Percentiles rank a stretch among this genome's conserved stretches.
Evolutionary conservation across 2,329 filamentous ascomycete species (phyloP).

Genomic region (Penicillium sp.): DNA sequence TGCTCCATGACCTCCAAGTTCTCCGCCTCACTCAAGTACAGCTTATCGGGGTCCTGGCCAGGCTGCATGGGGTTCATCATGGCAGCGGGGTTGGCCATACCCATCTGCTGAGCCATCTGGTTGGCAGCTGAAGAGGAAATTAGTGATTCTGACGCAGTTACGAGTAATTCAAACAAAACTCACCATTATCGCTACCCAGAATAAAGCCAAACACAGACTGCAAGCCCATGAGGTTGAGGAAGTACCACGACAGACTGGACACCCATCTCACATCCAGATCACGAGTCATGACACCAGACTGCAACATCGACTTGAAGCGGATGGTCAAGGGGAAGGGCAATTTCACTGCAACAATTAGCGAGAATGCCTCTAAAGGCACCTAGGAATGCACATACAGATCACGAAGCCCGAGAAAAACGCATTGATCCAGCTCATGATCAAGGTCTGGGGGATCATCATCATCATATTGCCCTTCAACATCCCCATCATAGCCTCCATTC

Average conservation of each 20-base stretch:
- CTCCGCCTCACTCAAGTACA: slow-evolving; percentile 87
- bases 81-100: slow-evolving; percentile 65
- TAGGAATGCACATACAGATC: slow-evolving; percentile 62
- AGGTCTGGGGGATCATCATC: slow-evolving; percentile 97
- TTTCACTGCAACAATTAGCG: slow-evolving; percentile 59
- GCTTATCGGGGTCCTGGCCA: slow-evolving; percentile 90
- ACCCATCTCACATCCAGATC: slow-evolving; percentile 99
- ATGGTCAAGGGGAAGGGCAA: slow-evolving; percentile 94
- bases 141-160: not conserved
- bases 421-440: slow-evolving; percentile 99
- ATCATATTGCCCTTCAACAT: slow-evolving; percentile 99
- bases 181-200: slow-evolving; percentile 91
- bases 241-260: slow-evolving; percentile 98
- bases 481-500: slow-evolving; percentile 99
- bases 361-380: not conserved
- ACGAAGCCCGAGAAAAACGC: slow-evolving; percentile 98
- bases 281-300: slow-evolving; percentile 89
- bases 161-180: slow-evolving; percentile 27
- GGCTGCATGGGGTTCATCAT: slow-evolving; percentile 73
- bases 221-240: slow-evolving; percentile 91
- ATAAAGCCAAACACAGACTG: slow-evolving; percentile 98
- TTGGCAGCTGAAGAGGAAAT: slow-evolving; percentile 62
- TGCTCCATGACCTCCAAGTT: slow-evolving; percentile 94
- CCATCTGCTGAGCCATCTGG: slow-evolving; percentile 83
- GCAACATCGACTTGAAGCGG: slow-evolving; percentile 99